Base-by-base conservation (phyloP, 805 yeast genomes). In the Starmerella stellata region DNA sequence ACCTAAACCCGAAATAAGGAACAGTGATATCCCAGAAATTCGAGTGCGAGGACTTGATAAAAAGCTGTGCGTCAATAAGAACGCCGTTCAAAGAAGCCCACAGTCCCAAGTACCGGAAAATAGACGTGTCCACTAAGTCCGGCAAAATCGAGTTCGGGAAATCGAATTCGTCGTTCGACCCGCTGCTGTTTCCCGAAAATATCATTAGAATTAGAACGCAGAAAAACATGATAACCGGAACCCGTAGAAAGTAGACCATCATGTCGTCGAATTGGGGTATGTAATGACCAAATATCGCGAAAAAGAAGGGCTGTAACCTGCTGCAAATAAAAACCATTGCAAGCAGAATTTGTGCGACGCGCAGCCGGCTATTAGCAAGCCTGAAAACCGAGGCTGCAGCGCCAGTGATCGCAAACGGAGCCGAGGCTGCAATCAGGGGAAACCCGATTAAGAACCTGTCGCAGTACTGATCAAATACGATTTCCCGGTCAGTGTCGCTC, bases 381-480 rank as follows among this genome's bases (percentile, higher is more conserved):
- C n/a, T n/a, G 9, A 29, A 8, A 5, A 17, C 11, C 19, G 32
- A 29, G 11, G 32, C 32, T 8, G 14, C 5, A 21, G 39, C 28
- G 37, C 42, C 42, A 19, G 37, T 20, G 2, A 41, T 17, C 7
- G 48, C 46, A 29, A 50, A 47, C 4, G 51, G 51, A 1, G 44
- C 44, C 2, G 49, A 41, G 9, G 35, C 18, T 1, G 50, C 43
- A 2, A 45, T 9, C n/a, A 50, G 27, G 3, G 47, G 38, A 16
- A 40, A 39, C 1, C 53, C 53, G 35, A 38, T 30, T 2, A 28
- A 34, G 24, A 32, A 38, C 18, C 44, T 36, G 27, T 50, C 53
- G n/a, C 38, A 34, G 37, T 48, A 39, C 18, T 30, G 42, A n/a
- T 44, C 47, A n/a, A n/a, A n/a, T n/a, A n/a, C n/a, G 25, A 23